Conservation (phyloP, 2,329 filamentous ascomycete genomes). For the Colletotrichum tofieldiae region DNA sequence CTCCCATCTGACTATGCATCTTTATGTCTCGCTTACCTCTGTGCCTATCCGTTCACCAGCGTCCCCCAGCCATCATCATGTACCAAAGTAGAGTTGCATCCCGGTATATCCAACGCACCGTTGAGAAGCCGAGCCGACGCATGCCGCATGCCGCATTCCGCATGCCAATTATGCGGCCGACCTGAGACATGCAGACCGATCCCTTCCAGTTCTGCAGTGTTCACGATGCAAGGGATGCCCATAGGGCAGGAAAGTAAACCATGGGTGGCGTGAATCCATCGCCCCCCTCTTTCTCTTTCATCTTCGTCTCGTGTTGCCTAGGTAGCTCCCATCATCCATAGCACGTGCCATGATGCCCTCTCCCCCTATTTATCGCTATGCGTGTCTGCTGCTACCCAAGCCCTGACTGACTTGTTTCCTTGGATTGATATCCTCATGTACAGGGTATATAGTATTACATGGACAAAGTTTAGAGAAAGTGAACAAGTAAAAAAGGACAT, state of each 20-base stretch:
- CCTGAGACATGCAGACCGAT: slow-evolving; percentile 43
- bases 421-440: slow-evolving; percentile 35
- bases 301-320: slow-evolving; percentile 23
- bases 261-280: slow-evolving; percentile 11
- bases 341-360: slow-evolving; percentile 6
- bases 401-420: slow-evolving; percentile 9
- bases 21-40: neutral
- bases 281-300: slow-evolving; percentile 3
- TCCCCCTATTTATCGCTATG: neutral
- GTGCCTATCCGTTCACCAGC: neutral
- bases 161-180: slow-evolving; percentile 39
- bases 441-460: slow-evolving; percentile 42
- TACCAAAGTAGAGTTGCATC: slow-evolving; percentile 14
- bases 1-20: neutral
- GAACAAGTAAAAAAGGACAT: slow-evolving; percentile 5
- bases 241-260: slow-evolving; percentile 7
- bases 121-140: slow-evolving; percentile 34
- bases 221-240: slow-evolving; percentile 16
- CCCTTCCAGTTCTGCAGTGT: slow-evolving; percentile 35
- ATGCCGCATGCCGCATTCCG: slow-evolving; percentile 38
- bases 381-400: too few relatives aligned
- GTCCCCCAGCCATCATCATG: neutral
- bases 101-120: slow-evolving; percentile 25
- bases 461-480: slow-evolving; percentile 15
- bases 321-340: slow-evolving; percentile 7